Percentiles rank a stretch among this genome's conserved stretches.
These are phyloP conservation scores for Amaranthus palmeri DNA, from an alignment of 148 eudicot genomes.

Conservation along the genomic window DNA sequence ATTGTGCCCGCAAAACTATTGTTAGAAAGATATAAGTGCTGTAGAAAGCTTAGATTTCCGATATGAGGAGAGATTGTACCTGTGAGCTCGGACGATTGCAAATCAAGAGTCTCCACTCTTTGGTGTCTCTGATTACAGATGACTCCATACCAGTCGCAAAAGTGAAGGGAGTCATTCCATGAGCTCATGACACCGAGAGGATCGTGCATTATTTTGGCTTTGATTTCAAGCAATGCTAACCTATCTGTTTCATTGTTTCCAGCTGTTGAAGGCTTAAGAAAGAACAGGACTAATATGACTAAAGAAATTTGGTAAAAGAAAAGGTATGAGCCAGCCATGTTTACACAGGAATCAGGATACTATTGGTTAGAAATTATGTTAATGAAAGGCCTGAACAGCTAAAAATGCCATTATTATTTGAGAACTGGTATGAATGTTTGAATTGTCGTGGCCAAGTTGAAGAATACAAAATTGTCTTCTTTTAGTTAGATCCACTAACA, in stretches of 20 bases:
- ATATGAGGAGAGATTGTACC: conserved; percentile 19
- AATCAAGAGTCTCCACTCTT: neutral
- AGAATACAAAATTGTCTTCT: too few species aligned
- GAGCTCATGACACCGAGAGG: conserved; percentile 14
- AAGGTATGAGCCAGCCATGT: neutral
- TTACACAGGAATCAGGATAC: too few species aligned
- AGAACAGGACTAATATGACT: neutral
- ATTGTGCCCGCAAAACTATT: conserved; percentile 12
- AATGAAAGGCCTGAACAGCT: neutral
- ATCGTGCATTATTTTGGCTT: conserved; percentile 15
- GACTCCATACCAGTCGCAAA: conserved; percentile 19
- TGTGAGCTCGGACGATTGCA: conserved; percentile 7
- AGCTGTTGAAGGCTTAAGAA: neutral
- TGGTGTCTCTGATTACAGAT: conserved; percentile 4
- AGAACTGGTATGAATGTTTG: too few species aligned
- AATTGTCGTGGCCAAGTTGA: too few species aligned
- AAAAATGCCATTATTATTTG: too few species aligned
- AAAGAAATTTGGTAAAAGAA: neutral
- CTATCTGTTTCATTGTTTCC: conserved; percentile 5
- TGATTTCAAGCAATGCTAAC: conserved; percentile 9
- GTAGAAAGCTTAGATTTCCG: conserved; percentile 14
- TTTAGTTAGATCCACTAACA: too few species aligned
- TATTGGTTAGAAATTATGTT: too few species aligned
- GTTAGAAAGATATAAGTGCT: neutral
- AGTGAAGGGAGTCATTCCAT: conserved; percentile 17